These are phyloP conservation scores for Backusella mclennaniae DNA, from an alignment of 192 early-diverging fungal genomes.

Conservation along the genomic window DNA sequence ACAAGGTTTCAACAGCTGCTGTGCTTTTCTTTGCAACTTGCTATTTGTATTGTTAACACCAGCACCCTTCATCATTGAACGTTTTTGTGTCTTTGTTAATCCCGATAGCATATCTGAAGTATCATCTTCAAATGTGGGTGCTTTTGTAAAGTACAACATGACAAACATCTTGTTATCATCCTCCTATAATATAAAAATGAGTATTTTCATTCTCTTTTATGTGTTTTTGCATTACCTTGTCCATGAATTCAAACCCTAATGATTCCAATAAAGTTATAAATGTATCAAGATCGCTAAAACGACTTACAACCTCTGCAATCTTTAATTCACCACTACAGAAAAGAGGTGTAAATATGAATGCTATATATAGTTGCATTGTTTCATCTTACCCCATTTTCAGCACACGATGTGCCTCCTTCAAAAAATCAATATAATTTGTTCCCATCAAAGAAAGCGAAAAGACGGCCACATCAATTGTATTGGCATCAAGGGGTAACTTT, in stretches of 20 bases:
- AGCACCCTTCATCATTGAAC: conserved; percentile 38
- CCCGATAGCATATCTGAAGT: conserved; percentile 36
- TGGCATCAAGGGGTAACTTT: conserved; percentile 70
- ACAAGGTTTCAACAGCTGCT: conserved; percentile 57
- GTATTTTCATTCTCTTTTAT: background rate
- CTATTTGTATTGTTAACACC: conserved; percentile 8
- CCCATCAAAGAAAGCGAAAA: conserved; percentile 98
- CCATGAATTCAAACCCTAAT: conserved; percentile 75
- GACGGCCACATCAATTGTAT: conserved; percentile 76
- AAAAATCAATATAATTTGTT: conserved; percentile 89
- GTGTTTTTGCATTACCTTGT: conserved; percentile 48
- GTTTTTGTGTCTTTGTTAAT: conserved; percentile 41
- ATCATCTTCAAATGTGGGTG: conserved; percentile 14
- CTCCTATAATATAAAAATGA: conserved; percentile 45
- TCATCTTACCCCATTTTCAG: conserved; percentile 65
- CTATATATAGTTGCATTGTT: too few relatives aligned
- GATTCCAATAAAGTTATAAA: conserved; percentile 72
- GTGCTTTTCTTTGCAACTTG: conserved; percentile 36
- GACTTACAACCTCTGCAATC: conserved; percentile 93
- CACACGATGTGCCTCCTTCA: conserved; percentile 86
- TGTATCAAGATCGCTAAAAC: conserved; percentile 75
- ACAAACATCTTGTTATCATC: conserved; percentile 94
- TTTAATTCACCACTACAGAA: conserved; percentile 76
- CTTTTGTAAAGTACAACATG: conserved; percentile 80
- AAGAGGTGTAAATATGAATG: background rate